Evolutionary conservation across 202 grass and related monocot genomes (phyloP), one percentile per base, ranked within the genome.

Genomic region (Eragrostis tef): DNA sequence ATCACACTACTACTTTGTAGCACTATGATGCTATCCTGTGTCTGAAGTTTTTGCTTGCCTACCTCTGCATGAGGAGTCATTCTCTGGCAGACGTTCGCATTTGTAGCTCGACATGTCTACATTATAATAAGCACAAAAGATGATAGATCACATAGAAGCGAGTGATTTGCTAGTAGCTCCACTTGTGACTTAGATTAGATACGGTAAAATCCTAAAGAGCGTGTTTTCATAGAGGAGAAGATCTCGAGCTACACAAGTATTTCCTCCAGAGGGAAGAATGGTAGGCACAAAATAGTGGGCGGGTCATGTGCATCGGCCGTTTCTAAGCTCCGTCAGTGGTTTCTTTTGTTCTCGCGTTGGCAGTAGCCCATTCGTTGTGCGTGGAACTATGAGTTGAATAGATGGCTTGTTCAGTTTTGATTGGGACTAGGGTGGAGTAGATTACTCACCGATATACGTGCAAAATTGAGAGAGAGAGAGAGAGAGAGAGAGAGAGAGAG

Each of bases 321-420:
- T 73, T 50, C 15, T 24, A 71, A 77, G 49, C 60, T 16, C 16
- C 16, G 42, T 46, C 78, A 41, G 45, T 68, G 61, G 27, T 41
- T 20, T 67, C 3, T 75, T 68, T 88, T 74, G n/a, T 74, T 66
- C 34, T 6, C 34, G 67, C 20, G 58, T 67, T 79, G 74, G 60
- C 74, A 41, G 42, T 25, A 44, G n/a, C 67, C 24, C 11, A 77
- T 48, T 73, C 7, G 74, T 1, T 48, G n/a, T 3, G 24, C 49
- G 39, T 17, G 1, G 46, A 76, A 76, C 49, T 57, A 13, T 24
- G 70, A 56, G 46, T 64, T 51, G 53, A 34, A 20, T n/a, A 12
- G 20, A 25, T 75, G 70, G 26, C 44, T 16, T 47, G 71, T 31
- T 57, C 42, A 67, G 15, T 58, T 59, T 64, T 43, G 41, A 21